Evolutionary conservation across 1,284 basidiomycete species (phyloP), one percentile per base, ranked within the genome.

Genomic region (Entoloma clypeatum): DNA sequence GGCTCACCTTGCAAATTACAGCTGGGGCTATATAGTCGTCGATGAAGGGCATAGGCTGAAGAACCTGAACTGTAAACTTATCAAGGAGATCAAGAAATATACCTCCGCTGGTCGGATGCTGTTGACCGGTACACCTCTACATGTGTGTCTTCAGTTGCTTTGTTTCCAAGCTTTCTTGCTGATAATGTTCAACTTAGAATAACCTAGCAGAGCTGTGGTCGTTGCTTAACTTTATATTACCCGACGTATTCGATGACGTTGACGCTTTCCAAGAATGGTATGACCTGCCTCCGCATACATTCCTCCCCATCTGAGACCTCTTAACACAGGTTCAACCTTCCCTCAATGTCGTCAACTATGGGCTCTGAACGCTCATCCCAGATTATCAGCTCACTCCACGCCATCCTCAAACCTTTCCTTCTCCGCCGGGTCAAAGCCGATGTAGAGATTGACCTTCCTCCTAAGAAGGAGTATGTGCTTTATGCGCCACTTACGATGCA

Each of bases 41-140:
- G 94, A 97, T 59, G 94, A 98, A 63, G 92, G 93, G 0, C 94
- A 98, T 61, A 74, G 94, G 17, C 63, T 98, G 53, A 97, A 97
- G 69, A 97, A 98, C 55, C 71, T 94, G 47, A 80, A 97, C 57
- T 92, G 89, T 63, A 84, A 79, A 65, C 77, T 98, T 18, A 90
- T 97, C 60, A 78, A 78, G 46, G 93, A 97, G 63, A 83, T 98
- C 51, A 96, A 95, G 69, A 80, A 81, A 54, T 93, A 93, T 58
- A 70, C 72, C 6, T 86, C 83, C 45, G 90, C 86, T 1, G 91
- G 92, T 36, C 72, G 94, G 39, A 86, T 97, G 77, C 87, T 98
- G 41, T 65, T 98, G 41, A 97, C 93, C 1, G 94, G 94, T 16
- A 97, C 93, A 6, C 93, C 92, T 2, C 64, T 98, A 23, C 93